Evolutionary conservation across 441 rosid genomes (phyloP).

Genomic region (Populus hybrid): DNA sequence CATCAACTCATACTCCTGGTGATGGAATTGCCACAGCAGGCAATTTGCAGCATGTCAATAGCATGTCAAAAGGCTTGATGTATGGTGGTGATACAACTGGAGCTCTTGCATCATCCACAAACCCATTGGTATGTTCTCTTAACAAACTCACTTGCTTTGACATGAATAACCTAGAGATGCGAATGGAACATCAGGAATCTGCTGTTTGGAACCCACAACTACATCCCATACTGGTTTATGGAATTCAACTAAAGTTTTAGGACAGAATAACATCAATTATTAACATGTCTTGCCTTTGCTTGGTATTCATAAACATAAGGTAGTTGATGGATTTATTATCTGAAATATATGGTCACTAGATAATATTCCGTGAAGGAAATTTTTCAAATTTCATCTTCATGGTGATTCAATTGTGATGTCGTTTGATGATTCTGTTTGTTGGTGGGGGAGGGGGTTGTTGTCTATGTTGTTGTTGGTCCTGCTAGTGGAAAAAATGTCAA

Average conservation of each 20-base stretch:
- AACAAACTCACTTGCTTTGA: too few species aligned
- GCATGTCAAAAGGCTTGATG: constrained; percentile 45
- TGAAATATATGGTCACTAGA: too few species aligned
- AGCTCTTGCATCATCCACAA: constrained; percentile 53
- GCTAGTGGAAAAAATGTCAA: too few species aligned
- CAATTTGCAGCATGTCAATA: constrained; percentile 46
- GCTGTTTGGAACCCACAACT: background rate
- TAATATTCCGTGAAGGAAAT: too few species aligned
- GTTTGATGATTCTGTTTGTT: too few species aligned
- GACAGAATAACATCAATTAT: background rate
- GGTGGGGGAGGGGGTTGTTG: too few species aligned
- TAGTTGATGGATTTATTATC: background rate
- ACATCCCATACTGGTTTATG: constrained; percentile 37
- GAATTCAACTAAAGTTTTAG: background rate
- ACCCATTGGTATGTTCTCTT: constrained; percentile 47
- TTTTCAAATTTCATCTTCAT: too few species aligned
- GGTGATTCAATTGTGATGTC: too few species aligned
- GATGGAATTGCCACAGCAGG: constrained; percentile 63
- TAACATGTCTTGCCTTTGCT: background rate
- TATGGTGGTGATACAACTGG: constrained; percentile 48
- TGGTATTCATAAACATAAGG: background rate
- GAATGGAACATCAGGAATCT: too few species aligned
- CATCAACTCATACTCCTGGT: constrained; percentile 88
- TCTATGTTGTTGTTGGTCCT: too few species aligned
- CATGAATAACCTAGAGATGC: too few species aligned